Base-by-base conservation (phyloP, 805 yeast genomes). In the Ogataea ganodermae region DNA sequence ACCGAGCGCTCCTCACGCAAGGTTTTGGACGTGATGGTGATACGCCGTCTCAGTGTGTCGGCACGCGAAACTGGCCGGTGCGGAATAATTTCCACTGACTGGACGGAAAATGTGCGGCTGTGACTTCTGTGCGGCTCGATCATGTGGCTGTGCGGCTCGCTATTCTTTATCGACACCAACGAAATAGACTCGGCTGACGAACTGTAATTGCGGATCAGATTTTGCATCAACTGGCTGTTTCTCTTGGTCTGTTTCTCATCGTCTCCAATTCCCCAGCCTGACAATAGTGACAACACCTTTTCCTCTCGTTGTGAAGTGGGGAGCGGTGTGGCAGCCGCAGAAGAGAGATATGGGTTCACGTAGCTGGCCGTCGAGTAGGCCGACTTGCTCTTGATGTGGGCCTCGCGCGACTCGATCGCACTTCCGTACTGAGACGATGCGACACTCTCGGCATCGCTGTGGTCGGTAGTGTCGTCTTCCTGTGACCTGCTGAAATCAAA, bases 261-360 rank as follows among this genome's bases (percentile, higher is more conserved):
- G 22, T 39, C 39, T 21, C 44, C 47, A 14, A 46, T 13, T 12
- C 55, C 56, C 52, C 52, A 52, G 21, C 30, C 50, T 10, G 49
- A 43, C 12, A 48, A 28, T 20, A 55, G 21, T 3, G 53, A 46
- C 14, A 48, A 26, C 7, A 46, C 44, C 21, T 51, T 51, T 17
- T 45, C 40, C 31, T 40, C 31, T 21, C 39, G 18, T 26, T 31
- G 18, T 30, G 33, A 18, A 12, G 33, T 27, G n/a, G 31, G n/a
- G 31, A 7, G 7, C n/a, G 8, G 17, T 18, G 22, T 33, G 6
- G 35, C 4, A n/a, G n/a, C 36, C n/a, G 20, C 23, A 4, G 20
- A 24, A 16, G 27, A 32, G 13, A 38, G 32, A 38, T 49, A 49
- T 6, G 52, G 52, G 14, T 49, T 49, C 32, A 26, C 44, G 26